A percentile compares a stretch with the other conserved stretches of the same genome.
Conservation (phyloP, 495 filamentous ascomycete genomes). For the Xylaria telfairii region DNA sequence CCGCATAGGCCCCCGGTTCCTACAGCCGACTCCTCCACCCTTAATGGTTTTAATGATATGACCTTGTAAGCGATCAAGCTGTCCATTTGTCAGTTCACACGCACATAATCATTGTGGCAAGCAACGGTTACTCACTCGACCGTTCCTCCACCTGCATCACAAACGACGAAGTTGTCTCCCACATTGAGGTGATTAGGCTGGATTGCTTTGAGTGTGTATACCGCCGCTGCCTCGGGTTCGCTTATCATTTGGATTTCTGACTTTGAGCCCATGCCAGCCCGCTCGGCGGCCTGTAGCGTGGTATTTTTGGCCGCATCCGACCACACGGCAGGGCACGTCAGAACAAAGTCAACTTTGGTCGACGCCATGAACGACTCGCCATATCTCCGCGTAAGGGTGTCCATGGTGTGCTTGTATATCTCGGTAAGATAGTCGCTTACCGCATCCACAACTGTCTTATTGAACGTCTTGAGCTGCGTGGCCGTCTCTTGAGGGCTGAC, state of each 20-base stretch:
- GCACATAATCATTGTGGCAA: slow-evolving; percentile 34
- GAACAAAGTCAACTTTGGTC: slow-evolving; percentile 69
- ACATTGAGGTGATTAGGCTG: slow-evolving; percentile 67
- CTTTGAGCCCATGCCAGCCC: slow-evolving; percentile 68
- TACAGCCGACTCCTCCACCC: slow-evolving; percentile 68
- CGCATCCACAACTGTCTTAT: slow-evolving; percentile 65
- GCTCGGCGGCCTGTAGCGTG: slow-evolving; percentile 67
- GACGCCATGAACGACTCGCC: slow-evolving; percentile 66
- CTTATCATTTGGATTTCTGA: slow-evolving; percentile 70
- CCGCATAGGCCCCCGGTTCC: slow-evolving; percentile 72
- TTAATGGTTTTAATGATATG: slow-evolving; percentile 61
- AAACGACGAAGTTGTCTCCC: slow-evolving; percentile 75
- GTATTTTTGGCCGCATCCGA: slow-evolving; percentile 74
- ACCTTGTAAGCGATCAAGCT: slow-evolving; percentile 74
- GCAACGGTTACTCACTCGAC: slow-evolving; percentile 56
- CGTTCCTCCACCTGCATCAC: slow-evolving; percentile 80
- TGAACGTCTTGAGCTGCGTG: slow-evolving; percentile 69
- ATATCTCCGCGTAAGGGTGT: slow-evolving; percentile 69
- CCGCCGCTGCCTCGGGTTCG: slow-evolving; percentile 78
- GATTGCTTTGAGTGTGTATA: slow-evolving; percentile 72
- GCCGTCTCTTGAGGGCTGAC: slow-evolving; percentile 77
- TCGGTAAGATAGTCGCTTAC: slow-evolving; percentile 72
- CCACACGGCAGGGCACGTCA: slow-evolving; percentile 85
- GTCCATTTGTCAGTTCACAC: slow-evolving; percentile 41
- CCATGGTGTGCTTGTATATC: slow-evolving; percentile 75